phyloP scores from a whole-genome alignment of 352 stramenopile genomes.

The Phytophthora pini region DNA sequence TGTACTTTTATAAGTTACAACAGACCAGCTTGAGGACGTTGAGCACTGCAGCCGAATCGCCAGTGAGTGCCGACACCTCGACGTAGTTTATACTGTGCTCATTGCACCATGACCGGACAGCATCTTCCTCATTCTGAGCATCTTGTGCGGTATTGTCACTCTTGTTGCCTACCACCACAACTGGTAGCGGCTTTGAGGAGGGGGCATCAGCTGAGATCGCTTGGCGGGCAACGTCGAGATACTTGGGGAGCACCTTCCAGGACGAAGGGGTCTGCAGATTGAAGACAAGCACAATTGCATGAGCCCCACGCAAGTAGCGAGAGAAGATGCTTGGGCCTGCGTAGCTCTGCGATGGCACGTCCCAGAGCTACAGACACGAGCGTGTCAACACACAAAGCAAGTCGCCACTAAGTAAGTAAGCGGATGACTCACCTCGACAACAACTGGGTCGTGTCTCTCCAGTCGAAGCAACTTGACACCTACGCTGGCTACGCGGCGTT shows the following conservation, averaged over 20 bases:
- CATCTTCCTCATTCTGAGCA: constrained; percentile 7
- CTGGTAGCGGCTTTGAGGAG: constrained; percentile 6
- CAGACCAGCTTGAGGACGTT: constrained; percentile 25
- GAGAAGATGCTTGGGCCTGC: constrained; percentile 50
- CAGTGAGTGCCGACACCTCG: constrained; percentile 23
- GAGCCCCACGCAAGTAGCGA: constrained; percentile 43
- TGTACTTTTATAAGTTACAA: not conserved
- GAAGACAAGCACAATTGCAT: constrained; percentile 56
- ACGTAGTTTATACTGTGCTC: constrained; percentile 20
- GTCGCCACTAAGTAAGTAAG: not conserved
- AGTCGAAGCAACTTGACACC: constrained; percentile 65
- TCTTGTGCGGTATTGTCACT: constrained; percentile 15
- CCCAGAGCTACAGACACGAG: constrained; percentile 52
- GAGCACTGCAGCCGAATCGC: constrained; percentile 13
- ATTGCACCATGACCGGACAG: constrained; percentile 24
- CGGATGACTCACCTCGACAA: constrained; percentile 51
- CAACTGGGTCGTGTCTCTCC: constrained; percentile 34
- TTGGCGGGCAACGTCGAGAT: constrained; percentile 23
- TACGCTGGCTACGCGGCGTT: constrained; percentile 40
- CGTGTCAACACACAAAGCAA: not conserved
- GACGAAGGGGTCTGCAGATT: constrained; percentile 33
- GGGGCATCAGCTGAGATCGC: constrained; percentile 13
- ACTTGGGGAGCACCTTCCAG: constrained; percentile 39
- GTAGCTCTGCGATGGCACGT: constrained; percentile 63
- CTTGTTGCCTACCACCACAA: constrained; percentile 43